These are phyloP conservation scores for Podaxis sp. DNA, from an alignment of 768 basidiomycete species.

Conservation along the genomic window DNA sequence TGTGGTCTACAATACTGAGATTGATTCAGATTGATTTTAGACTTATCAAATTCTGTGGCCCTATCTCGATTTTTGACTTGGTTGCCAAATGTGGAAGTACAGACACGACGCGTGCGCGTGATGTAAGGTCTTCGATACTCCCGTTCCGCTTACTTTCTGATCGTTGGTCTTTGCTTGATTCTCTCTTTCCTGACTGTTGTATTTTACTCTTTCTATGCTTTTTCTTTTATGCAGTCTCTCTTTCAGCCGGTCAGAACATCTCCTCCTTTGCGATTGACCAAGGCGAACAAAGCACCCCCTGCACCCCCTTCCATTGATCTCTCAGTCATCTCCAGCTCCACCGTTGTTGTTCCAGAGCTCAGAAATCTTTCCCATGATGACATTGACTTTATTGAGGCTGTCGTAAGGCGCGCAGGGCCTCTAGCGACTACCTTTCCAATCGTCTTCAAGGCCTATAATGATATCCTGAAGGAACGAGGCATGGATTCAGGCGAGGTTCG, in stretches of 20 bases:
- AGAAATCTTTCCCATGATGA: constrained; percentile 52
- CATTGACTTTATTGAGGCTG: constrained; percentile 71
- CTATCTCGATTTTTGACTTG: not conserved
- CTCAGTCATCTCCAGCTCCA: constrained; percentile 37
- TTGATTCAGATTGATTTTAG: not conserved
- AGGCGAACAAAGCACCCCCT: constrained; percentile 19
- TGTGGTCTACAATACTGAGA: not conserved
- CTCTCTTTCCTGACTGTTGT: constrained; percentile 1
- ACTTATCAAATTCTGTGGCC: not conserved
- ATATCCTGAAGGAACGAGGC: constrained; percentile 70
- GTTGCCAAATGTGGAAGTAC: not conserved
- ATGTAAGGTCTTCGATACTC: not conserved
- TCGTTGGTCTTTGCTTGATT: not conserved
- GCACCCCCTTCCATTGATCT: constrained; percentile 11
- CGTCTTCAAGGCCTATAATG: constrained; percentile 85
- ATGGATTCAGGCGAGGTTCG: constrained; percentile 80
- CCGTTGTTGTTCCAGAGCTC: constrained; percentile 49
- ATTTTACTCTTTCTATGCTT: not conserved
- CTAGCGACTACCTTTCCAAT: constrained; percentile 74
- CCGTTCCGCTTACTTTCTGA: not conserved
- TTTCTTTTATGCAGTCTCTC: constrained; percentile 33
- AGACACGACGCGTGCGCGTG: not conserved
- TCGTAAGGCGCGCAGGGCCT: constrained; percentile 66
- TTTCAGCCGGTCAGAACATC: constrained; percentile 51
- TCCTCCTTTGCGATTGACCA: constrained; percentile 39